Percentiles rank a stretch among this genome's conserved stretches.
phyloP scores from a whole-genome alignment of 345 rosid genomes.

The Gossypium herbaceum region DNA sequence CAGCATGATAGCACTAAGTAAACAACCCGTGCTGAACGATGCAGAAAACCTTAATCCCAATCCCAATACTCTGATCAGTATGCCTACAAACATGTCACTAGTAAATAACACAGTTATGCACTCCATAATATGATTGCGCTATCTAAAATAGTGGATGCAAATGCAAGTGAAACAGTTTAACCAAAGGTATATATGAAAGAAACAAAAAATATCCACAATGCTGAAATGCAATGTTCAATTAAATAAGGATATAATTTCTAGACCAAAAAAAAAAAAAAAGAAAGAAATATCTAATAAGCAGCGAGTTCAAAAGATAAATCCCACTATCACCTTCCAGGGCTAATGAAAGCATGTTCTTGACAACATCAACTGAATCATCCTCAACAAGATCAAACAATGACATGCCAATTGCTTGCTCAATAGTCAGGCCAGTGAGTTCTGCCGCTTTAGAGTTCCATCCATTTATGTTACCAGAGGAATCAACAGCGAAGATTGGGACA shows the following conservation, averaged over 20 bases:
- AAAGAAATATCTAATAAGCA: neutral
- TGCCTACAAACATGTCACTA: neutral
- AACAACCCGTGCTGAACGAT: neutral
- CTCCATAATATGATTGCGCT: neutral
- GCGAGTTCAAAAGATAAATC: constrained; percentile 18
- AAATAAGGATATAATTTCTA: constrained; percentile 1
- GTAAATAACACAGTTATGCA: neutral
- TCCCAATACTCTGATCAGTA: neutral
- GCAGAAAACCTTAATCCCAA: neutral
- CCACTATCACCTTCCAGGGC: constrained; percentile 54
- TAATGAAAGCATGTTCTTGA: constrained; percentile 39
- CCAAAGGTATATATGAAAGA: constrained; percentile 5
- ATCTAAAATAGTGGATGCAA: neutral
- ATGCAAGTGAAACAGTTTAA: neutral
- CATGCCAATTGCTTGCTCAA: constrained; percentile 72
- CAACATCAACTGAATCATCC: constrained; percentile 37
- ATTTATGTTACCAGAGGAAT: constrained; percentile 58
- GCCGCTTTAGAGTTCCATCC: constrained; percentile 84
- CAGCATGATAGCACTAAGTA: neutral
- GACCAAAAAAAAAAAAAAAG: neutral
- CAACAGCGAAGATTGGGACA: constrained; percentile 78
- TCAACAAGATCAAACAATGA: constrained; percentile 51
- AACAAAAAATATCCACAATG: neutral
- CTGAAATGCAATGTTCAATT: neutral
- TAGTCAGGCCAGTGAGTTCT: constrained; percentile 64